phyloP scores from a whole-genome alignment of 2,329 filamentous ascomycete species.

The Hymenoscyphus salicellus region DNA sequence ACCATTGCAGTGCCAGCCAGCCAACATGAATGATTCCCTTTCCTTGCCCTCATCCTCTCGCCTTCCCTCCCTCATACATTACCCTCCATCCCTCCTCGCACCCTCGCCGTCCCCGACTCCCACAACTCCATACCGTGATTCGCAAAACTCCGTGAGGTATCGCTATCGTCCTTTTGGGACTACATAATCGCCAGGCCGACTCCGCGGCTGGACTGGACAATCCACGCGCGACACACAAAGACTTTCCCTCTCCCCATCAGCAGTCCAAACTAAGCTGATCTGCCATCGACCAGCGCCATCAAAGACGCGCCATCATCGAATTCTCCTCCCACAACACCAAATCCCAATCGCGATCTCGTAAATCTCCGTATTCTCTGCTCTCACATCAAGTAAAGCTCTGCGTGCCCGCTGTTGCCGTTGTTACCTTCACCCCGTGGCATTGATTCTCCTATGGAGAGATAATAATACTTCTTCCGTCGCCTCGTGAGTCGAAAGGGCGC shows the following conservation, averaged over 20 bases:
- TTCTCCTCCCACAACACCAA: conserved; percentile 9
- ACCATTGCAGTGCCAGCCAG: neutral
- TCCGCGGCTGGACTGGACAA: conserved; percentile 8
- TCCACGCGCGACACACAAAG: conserved; percentile 17
- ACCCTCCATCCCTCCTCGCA: neutral
- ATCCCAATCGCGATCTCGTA: neutral
- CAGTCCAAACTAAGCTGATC: conserved; percentile 10
- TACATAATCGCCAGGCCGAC: conserved; percentile 8
- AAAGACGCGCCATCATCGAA: conserved; percentile 10
- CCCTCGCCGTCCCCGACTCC: conserved; percentile 2
- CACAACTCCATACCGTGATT: neutral
- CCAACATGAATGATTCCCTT: conserved; percentile 6
- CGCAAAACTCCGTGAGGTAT: neutral
- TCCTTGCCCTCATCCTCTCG: neutral
- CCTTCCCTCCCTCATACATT: neutral
- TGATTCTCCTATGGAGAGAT: conserved; percentile 28
- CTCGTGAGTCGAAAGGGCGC: conserved; percentile 19
- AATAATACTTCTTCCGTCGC: conserved; percentile 18
- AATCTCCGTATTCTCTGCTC: neutral
- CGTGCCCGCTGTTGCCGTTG: neutral
- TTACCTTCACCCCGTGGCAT: conserved; percentile 7
- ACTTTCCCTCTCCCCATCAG: conserved; percentile 14
- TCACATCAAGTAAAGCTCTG: neutral
- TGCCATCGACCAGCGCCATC: conserved; percentile 16
- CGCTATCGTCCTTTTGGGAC: neutral